Evolutionary conservation across 345 rosid species (phyloP), one percentile per base, ranked within the genome.

Genomic region (Microcos paniculata): DNA sequence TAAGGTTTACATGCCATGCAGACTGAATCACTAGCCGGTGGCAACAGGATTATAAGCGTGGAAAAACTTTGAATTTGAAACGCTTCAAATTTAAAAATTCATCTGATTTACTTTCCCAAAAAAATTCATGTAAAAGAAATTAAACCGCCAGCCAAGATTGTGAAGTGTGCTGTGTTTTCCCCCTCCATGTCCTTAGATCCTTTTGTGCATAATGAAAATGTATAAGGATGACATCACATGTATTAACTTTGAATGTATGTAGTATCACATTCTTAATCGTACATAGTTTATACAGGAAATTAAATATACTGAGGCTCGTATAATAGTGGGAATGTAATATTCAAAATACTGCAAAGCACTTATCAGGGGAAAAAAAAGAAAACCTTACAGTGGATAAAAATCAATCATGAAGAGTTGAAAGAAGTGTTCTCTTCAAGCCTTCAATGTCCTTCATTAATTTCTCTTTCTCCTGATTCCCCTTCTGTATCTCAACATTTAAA

Each of bases 401-500:
- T 68, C 28, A 73, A 33, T 55, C 42, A 78, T 10, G 28, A 31
- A 35, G 46, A 58, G 58, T 42, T 55, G 78, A 79, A 43, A 38
- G 33, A 66, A 83, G 57, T 51, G 14, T 63, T 26, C 75, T 79
- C 80, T 75, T 83, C 85, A 78, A 53, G 56, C 65, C 77, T 53
- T 74, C 73, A 79, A 87, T 84, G 24, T 81, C 84, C 78, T 73
- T 67, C 24, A 82, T 71, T 70, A 83, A 13, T 57, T 76, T 76
- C 75, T 87, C 83, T 56, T 84, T 87, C 82, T 82, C 81, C 59
- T 40, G 59, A 53, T 74, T 81, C 79, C 40, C 46, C 1, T 64
- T 78, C 68, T 76, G 79, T 76, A 82, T 76, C 82, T 82, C 87
- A 62, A 15, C 82, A 58, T 55, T 42, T 69, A 87, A 64, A 73